Base-by-base conservation (phyloP, 1,284 basidiomycete species). In the Pholiota adiposa region DNA sequence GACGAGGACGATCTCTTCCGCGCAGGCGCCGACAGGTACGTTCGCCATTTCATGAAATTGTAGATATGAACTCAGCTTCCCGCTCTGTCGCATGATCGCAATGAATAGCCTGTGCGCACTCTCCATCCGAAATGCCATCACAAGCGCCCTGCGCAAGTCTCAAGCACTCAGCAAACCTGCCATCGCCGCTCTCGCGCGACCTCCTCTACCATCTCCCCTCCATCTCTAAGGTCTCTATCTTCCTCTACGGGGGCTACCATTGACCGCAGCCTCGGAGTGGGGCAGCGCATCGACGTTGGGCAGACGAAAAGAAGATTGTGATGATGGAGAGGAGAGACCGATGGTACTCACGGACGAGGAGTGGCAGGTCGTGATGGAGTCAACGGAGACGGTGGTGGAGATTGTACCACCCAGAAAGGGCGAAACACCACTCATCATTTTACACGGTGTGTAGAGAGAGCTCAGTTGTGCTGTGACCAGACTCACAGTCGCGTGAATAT, bases 391-490 rank as follows among this genome's bases (percentile, higher is more conserved):
- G 12, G 27, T 52, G 7, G 43, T 52, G 0, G 40, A 58, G 19
- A 51, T 58, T 27, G 43, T 34, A 2, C n/a, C 38, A 3, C 31
- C 16, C 12, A 19, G 6, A 1, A 5, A 21, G 4, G 56, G 41
- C 4, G 50, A 44, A 4, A 4, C 27, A n/a, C 56, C 56, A 0
- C 23, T 58, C 8, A 58, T 58, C 29, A 19, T 58, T 2, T 38
- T 58, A 7, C 56, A 51, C 29, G 56, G 56, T 58, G 36, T 11
- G 54, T 12, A n/a, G n/a, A n/a, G n/a, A n/a, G n/a, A n/a, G n/a
- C n/a, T n/a, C n/a, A n/a, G n/a, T n/a, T n/a, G n/a, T n/a, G n/a
- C n/a, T n/a, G n/a, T n/a, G n/a, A n/a, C n/a, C n/a, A n/a, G n/a
- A n/a, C n/a, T n/a, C n/a, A n/a, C n/a, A n/a, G n/a, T n/a, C n/a